phyloP scores from a whole-genome alignment of 352 stramenopile genomes.

The Pythium guiyangense region DNA sequence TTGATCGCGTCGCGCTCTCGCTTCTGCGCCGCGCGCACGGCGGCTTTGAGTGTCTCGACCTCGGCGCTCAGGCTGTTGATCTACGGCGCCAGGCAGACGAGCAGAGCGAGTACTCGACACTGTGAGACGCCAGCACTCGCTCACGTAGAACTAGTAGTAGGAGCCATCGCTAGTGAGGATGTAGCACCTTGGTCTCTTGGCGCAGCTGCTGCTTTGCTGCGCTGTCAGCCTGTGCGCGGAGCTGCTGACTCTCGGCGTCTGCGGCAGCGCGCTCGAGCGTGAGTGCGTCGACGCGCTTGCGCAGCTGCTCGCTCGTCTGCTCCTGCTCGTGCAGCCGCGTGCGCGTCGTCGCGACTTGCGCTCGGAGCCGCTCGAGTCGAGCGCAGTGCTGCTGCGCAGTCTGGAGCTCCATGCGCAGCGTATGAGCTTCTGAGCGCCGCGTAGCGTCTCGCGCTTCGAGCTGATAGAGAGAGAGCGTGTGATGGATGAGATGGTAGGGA shows the following conservation, averaged over 20 bases:
- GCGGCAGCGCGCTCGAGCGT: conserved; percentile 20
- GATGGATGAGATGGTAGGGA: neutral
- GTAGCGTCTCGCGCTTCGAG: conserved; percentile 27
- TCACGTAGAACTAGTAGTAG: neutral
- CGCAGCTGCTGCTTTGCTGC: conserved; percentile 36
- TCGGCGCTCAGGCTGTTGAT: conserved; percentile 45
- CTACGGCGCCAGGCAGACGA: conserved; percentile 24
- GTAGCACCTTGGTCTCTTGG: conserved; percentile 39
- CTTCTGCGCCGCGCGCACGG: too few species aligned
- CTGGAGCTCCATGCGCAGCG: conserved; percentile 11
- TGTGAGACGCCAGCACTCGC: neutral
- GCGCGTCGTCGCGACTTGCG: conserved; percentile 24
- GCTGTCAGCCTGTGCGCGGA: conserved; percentile 21
- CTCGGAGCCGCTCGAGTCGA: conserved; percentile 24
- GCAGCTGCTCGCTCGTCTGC: conserved; percentile 18
- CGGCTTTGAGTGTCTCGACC: conserved; percentile 41
- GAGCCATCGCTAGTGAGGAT: neutral
- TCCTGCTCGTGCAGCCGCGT: conserved; percentile 30
- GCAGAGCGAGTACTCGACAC: too few species aligned
- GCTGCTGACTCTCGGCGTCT: conserved; percentile 28
- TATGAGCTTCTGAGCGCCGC: conserved; percentile 10
- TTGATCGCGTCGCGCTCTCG: conserved; percentile 40
- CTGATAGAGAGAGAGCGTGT: conserved; percentile 17
- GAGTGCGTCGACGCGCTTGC: conserved; percentile 25
- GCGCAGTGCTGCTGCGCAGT: conserved; percentile 14